Base-by-base conservation (phyloP, 2,329 filamentous ascomycete genomes). In the Colletotrichum brevisporum region DNA sequence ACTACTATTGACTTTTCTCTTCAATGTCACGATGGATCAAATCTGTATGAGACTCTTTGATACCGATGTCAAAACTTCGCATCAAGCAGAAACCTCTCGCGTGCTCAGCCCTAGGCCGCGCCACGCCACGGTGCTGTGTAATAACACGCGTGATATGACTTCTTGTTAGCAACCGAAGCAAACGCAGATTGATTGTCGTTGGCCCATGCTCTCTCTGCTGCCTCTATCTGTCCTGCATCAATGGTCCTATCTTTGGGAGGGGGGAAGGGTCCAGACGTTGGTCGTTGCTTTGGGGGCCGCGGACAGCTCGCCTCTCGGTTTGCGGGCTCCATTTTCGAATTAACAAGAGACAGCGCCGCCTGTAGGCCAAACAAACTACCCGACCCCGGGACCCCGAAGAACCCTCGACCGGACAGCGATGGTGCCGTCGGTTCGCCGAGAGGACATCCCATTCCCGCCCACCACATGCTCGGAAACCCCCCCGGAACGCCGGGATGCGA, bases 401-500 rank as follows among this genome's bases (percentile, higher is more conserved):
- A 8, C 47, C 18, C 43, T 13, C 27, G 16, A 54, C 16, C 18
- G 27, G 51, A 36, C 54, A 51, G 60, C 53, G 64, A 53, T 51
- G 45, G 26, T 41, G 45, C 58, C 59, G 52, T 58, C 51, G 65
- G 39, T 67, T 67, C 58, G 41, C 54, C 66, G 66, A 65, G 41
- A 27, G 31, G 31, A 36, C 31, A 36, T 36, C 31, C 31, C 31
- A 36, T 36, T 10, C 31, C 31, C 9, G 9, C 10, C 31, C 31
- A 36, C 31, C 31, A 36, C 31, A 36, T 9, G 27, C 27, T 6
- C 31, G 16, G 36, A 18, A 45, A 16, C 59, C 65, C 54, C 59
- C 65, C 54, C 65, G 61, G 65, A 10, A 54, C n/a, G 61, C 53
- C 60, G 65, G 53, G 60, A 58, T 53, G 45, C 43, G 59, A 48